These are phyloP conservation scores for Marvania coccoides DNA, from an alignment of 139 green algal species.

Conservation along the genomic window DNA sequence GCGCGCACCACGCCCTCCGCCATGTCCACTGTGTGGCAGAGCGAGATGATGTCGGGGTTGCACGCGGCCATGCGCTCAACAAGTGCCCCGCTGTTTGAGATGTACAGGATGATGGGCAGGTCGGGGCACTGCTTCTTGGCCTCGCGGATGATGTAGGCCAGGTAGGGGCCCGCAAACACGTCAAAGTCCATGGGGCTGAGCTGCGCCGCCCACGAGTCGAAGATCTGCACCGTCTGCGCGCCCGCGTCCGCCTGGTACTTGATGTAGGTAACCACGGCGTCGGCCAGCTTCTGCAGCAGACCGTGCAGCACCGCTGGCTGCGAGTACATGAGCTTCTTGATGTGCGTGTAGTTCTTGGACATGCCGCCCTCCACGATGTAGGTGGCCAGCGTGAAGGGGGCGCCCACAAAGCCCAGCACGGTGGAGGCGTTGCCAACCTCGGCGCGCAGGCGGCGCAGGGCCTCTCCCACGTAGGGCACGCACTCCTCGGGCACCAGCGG, in stretches of 20 bases:
- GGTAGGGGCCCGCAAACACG: constrained; percentile 78
- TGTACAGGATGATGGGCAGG: constrained; percentile 93
- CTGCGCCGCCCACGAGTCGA: constrained; percentile 88
- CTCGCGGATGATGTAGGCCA: constrained; percentile 63
- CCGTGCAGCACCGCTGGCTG: constrained; percentile 59
- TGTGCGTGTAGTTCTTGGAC: constrained; percentile 81
- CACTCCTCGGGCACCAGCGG: constrained; percentile 60
- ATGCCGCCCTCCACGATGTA: constrained; percentile 90
- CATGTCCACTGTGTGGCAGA: constrained; percentile 82
- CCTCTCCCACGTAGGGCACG: constrained; percentile 78
- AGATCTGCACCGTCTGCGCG: constrained; percentile 89
- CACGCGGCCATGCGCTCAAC: constrained; percentile 88
- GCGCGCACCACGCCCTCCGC: constrained; percentile 72
- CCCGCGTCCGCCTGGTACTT: constrained; percentile 80
- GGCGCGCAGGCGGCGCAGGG: constrained; percentile 60
- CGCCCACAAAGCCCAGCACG: constrained; percentile 89
- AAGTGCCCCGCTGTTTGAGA: constrained; percentile 77
- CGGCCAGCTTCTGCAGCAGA: constrained; percentile 70
- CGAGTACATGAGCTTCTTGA: constrained; percentile 79
- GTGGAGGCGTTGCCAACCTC: constrained; percentile 64
- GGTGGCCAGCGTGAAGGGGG: constrained; percentile 87
- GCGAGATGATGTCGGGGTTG: constrained; percentile 73
- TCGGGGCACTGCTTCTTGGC: constrained; percentile 53
- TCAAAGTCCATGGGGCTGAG: constrained; percentile 87
- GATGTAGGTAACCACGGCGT: constrained; percentile 84